Base-by-base conservation (phyloP, 2,329 filamentous ascomycete species). In the Zymoseptoria tritici region DNA sequence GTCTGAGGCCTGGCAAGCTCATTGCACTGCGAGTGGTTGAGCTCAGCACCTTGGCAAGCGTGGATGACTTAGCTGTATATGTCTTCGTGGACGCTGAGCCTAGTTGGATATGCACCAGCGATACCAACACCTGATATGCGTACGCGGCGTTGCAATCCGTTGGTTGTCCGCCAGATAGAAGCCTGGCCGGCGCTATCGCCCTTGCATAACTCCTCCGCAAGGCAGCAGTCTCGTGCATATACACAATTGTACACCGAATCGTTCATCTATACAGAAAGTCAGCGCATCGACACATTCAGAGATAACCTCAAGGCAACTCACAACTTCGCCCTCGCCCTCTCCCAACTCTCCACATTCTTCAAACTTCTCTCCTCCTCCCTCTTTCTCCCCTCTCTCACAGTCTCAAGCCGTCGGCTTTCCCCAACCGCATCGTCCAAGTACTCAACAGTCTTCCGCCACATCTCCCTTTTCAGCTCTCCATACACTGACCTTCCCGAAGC, bases 391-490 rank as follows among this genome's bases (percentile, higher is more conserved):
- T 77, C 76, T 67, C 80, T 81, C 56, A 79, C 74, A 67, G 76
- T 76, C 68, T 85, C 80, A 62, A 80, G 78, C 36, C 69, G 71
- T 53, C 73, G 70, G 62, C 72, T 73, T 49, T 68, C 68, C 53
- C 76, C 72, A 29, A 85, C 82, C 65, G 80, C 76, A 26, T 75
- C 75, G 58, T 81, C 78, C 64, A 91, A 71, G 66, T 84, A 77
- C 16, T 73, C 80, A 36, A 91, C 71, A 6, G 83, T 81, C 70
- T 88, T 84, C 21, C 83, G 79, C 73, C 87, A 91, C 84, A 93
- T 87, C 75, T 92, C 89, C 62, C 80, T 77, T 79, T 91, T 93
- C 71, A 94, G 75, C 57, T 80, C 70, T 2, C 87, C 86, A 71
- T 91, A 93, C 24, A 89, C 83, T 9, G 85, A 85, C 36, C 81